Evolutionary conservation across 345 rosid genomes (phyloP).

Genomic region (Laguncularia racemosa): DNA sequence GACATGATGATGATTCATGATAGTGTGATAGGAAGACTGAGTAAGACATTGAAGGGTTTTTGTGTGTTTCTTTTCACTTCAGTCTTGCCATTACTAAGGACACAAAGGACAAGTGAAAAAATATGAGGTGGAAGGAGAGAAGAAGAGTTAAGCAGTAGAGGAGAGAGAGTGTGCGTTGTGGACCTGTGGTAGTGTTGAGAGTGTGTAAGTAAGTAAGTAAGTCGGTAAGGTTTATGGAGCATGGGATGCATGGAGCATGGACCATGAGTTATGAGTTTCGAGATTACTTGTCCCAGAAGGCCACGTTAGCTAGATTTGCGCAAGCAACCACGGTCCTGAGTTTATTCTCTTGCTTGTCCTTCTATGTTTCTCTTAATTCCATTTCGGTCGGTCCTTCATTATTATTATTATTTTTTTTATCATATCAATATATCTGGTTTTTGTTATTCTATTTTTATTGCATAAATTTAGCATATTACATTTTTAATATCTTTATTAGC

Average conservation of each 20-base stretch:
- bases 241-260: not conserved
- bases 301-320: conserved; percentile 33
- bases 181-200: not conserved
- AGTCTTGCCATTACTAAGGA: not conserved
- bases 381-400: too few relatives aligned
- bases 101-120: not conserved
- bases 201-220: not conserved
- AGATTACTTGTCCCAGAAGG: conserved; percentile 9
- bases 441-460: too few relatives aligned
- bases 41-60: not conserved
- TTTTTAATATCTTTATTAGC: too few relatives aligned
- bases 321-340: conserved; percentile 23
- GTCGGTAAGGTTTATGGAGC: too few relatives aligned
- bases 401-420: too few relatives aligned
- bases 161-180: not conserved
- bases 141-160: not conserved
- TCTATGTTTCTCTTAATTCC: not conserved
- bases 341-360: conserved; percentile 7
- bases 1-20: not conserved
- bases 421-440: not conserved
- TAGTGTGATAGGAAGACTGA: not conserved
- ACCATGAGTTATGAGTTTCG: not conserved
- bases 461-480: too few relatives aligned
- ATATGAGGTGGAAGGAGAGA: not conserved
- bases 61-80: not conserved